Base-by-base conservation (phyloP, 805 yeast species). In the Saturnispora diversa region DNA sequence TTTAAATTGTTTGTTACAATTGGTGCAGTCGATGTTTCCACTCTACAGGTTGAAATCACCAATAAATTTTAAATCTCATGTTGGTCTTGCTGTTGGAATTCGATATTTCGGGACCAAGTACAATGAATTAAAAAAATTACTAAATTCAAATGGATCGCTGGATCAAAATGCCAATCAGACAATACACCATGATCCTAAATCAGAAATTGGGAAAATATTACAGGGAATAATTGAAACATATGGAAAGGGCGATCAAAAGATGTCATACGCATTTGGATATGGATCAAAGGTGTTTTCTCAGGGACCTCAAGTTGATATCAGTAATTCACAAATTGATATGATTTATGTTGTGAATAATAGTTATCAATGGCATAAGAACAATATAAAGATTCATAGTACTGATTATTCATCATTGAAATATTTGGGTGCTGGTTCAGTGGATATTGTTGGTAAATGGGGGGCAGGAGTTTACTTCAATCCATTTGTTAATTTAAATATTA, bases 401-500 rank as follows among this genome's bases (percentile, higher is more conserved):
- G 97, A 92, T 59, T 92, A 92, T 55, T 87, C 97, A 6, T 65
- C 72, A 5, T 50, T 86, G 38, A 68, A 72, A 44, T 61, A 56
- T 40, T 66, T 82, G 20, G 94, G 94, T 0, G 63, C 84, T 1
- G 61, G 69, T 11, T 65, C 70, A 1, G 70, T 84, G 7, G 64
- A 79, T 3, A 61, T 58, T 44, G 71, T 82, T 13, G 87, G 81
- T 55, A 72, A 75, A 26, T 48, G 73, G 15, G 96, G 95, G 1
- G 92, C 95, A 0, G 96, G 97, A 6, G 82, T 90, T 3, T 92
- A 90, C 59, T 92, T 85, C 67, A 92, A 92, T 55, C 97, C 98
- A 3, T 92, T 73, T 59, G 86, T 84, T 6, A 68, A 72, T 33
- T 68, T 87, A 40, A 68, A 72, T 40, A 44, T 52, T 33, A 74